These are phyloP conservation scores for Chrysoporthe puriensis DNA, from an alignment of 2,329 filamentous ascomycete genomes.

Conservation along the genomic window DNA sequence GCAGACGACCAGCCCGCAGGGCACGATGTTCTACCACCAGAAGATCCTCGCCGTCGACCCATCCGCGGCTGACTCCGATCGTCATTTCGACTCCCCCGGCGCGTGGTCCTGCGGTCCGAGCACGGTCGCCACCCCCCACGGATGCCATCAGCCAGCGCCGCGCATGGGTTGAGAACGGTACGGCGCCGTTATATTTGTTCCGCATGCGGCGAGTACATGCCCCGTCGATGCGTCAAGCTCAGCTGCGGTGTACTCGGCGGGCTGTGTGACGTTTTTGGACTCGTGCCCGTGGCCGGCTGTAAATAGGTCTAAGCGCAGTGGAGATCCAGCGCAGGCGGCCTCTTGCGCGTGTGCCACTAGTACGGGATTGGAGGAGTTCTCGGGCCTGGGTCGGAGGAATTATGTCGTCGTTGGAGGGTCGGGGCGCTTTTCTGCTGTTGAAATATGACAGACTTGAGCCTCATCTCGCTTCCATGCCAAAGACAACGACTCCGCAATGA, in stretches of 20 bases:
- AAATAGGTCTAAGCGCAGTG: not conserved
- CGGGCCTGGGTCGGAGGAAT: not conserved
- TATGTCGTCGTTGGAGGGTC: not conserved
- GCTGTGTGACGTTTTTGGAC: slow-evolving; percentile 2
- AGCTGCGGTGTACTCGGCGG: not conserved
- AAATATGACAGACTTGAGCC: not conserved
- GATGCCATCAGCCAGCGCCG: slow-evolving; percentile 5
- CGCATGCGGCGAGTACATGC: slow-evolving; percentile 1
- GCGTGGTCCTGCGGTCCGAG: slow-evolving; percentile 6
- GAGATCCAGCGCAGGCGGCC: not conserved
- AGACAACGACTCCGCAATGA: no score
- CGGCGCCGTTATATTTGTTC: not conserved
- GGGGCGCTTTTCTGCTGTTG: slow-evolving; percentile 2
- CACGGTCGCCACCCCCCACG: not conserved
- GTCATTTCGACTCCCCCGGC: slow-evolving; percentile 6
- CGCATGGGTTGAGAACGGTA: slow-evolving; percentile 14
- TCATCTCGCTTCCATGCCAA: not conserved
- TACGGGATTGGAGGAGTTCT: slow-evolving; percentile 2
- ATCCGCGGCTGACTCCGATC: not conserved
- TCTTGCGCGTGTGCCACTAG: slow-evolving; percentile 9
- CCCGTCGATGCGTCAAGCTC: slow-evolving; percentile 8
- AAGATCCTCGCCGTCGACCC: slow-evolving; percentile 6
- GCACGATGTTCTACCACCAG: slow-evolving; percentile 15
- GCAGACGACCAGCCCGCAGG: slow-evolving; percentile 4
- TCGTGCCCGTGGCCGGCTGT: slow-evolving; percentile 15